Base-by-base conservation (phyloP, 345 rosid genomes). In the Eucalyptus cloeziana region DNA sequence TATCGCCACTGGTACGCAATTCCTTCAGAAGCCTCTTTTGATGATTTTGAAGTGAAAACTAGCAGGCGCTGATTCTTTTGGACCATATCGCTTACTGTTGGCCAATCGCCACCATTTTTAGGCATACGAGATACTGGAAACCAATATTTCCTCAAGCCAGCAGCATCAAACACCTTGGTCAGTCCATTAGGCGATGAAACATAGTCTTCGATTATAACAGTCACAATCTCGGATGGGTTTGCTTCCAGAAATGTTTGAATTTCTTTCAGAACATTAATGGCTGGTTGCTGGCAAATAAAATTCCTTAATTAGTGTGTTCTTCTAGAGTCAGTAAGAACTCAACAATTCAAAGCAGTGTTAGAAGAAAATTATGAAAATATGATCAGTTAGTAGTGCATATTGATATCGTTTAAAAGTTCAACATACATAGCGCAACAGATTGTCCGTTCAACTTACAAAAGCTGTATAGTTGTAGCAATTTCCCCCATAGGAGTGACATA, bases 91-190 rank as follows among this genome's bases (percentile, higher is more conserved):
- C 93, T 95, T 37, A 97, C 94, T 4, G 89, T 94, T 24, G 98
- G 97, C 99, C 99, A 96, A 91, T 94, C 92, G 44, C 90, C 94
- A 25, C 99, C 98, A 49, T 92, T 93, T 90, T 95, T 96, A 5
- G 99, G 99, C 99, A 97, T 97, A 83, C 93, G 91, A 56, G 98
- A 89, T 22, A 95, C 94, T 3, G 98, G 99, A 92, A 97, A 96
- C 96, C 95, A 93, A 91, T 90, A 96, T 22, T 93, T 93, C 51
- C 93, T 93, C 89, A 96, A 93, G 45, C 96, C 98, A 80, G 98
- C 93, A 44, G 96, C 94, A 89, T 95, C 93, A 52, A 97, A 95
- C 87, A 96, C 94, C 89, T 92, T 95, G 49, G 87, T 95, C 90
- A 96, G 90, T 33, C 99, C 99, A 11, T 87, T 91, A 27, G 97